Evolutionary conservation across 1,284 basidiomycete species (phyloP).

Genomic region (Ustilago shanxiensis): DNA sequence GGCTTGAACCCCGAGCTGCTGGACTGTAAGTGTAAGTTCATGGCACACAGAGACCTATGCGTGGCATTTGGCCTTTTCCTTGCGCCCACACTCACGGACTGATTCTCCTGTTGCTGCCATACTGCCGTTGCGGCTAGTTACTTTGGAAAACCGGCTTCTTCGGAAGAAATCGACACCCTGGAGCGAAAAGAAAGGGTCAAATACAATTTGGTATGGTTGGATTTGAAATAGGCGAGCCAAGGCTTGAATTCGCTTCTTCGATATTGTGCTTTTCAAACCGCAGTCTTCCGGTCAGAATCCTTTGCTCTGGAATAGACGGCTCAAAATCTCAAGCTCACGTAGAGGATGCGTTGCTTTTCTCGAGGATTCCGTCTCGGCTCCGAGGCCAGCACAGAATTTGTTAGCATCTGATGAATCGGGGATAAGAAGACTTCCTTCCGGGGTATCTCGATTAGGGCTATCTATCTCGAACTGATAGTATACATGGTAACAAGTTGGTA

Average conservation of each 20-base stretch:
- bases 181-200: slow-evolving; percentile 1
- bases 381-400: background rate
- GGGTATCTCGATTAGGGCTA: slow-evolving; percentile 2
- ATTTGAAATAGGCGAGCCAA: slow-evolving; percentile 2
- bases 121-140: too few species aligned
- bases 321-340: background rate
- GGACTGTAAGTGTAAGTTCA: background rate
- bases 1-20: background rate
- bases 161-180: slow-evolving; percentile 8
- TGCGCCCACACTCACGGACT: background rate
- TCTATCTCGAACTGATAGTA: background rate
- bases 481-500: too few species aligned
- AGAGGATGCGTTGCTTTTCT: background rate
- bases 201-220: background rate
- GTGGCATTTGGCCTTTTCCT: too few species aligned
- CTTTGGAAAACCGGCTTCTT: slow-evolving; percentile 1
- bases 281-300: background rate
- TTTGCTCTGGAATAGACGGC: background rate
- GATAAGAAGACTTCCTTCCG: background rate
- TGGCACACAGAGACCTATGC: too few species aligned
- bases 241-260: background rate
- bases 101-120: background rate
- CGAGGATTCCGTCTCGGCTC: background rate
- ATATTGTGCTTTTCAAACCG: background rate
- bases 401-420: slow-evolving; percentile 1